Evolutionary conservation across 306 rosid genomes (phyloP).

Genomic region (Castanea crenata): DNA sequence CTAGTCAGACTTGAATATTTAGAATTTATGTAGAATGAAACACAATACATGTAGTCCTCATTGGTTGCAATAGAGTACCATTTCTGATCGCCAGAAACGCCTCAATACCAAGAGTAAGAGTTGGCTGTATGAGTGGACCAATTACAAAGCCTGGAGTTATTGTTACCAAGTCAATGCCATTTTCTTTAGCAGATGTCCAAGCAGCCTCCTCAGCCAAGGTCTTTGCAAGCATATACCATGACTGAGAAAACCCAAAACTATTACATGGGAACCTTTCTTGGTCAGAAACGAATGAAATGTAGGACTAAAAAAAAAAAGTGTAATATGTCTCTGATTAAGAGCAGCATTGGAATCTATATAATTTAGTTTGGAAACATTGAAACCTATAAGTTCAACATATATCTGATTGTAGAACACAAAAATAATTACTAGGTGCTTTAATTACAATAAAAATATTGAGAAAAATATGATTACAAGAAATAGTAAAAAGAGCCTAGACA

Average conservation of each 20-base stretch:
- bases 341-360: not conserved
- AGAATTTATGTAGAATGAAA: too few species aligned
- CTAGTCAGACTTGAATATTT: too few species aligned
- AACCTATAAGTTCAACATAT: not conserved
- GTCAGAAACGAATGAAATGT: not conserved
- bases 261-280: not conserved
- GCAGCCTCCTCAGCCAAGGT: constrained; percentile 40
- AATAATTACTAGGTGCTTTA: not conserved
- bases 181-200: constrained; percentile 28
- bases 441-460: too few species aligned
- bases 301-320: not conserved
- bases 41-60: too few species aligned
- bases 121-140: constrained; percentile 38
- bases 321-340: not conserved
- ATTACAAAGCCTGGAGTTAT: constrained; percentile 20
- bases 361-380: not conserved
- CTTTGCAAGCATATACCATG: constrained; percentile 27
- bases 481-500: not conserved
- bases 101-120: not conserved
- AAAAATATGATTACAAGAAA: too few species aligned
- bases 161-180: constrained; percentile 25
- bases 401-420: not conserved
- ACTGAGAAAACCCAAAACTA: not conserved
- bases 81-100: not conserved
- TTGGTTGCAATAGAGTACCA: not conserved